A percentile compares a stretch with the other conserved stretches of the same genome.
Evolutionary conservation across 1,139 yeast genomes (phyloP).

Genomic region (Geotrichum aggregatum): DNA sequence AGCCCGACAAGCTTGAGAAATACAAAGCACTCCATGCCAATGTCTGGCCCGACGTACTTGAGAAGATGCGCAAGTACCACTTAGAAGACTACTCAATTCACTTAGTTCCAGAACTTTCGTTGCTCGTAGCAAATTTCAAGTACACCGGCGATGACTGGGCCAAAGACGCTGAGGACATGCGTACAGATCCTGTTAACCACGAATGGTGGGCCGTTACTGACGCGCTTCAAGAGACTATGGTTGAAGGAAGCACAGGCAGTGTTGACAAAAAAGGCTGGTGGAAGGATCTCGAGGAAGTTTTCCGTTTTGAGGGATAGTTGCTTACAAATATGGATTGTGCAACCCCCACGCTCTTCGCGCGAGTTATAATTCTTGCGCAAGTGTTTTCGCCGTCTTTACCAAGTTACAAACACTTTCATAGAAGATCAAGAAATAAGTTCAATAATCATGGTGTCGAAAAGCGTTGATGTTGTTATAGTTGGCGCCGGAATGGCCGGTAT

Average conservation of each 20-base stretch:
- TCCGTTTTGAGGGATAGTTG: constrained; percentile 34
- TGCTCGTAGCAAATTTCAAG: constrained; percentile 39
- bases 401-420: background rate
- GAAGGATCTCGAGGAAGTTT: constrained; percentile 40
- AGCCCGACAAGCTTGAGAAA: constrained; percentile 39
- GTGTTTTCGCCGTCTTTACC: background rate
- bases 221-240: constrained; percentile 39
- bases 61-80: constrained; percentile 37
- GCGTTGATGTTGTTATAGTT: constrained; percentile 46
- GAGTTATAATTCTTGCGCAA: no score
- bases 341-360: no score
- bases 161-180: constrained; percentile 36
- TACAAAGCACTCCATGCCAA: constrained; percentile 37
- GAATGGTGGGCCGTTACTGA: constrained; percentile 44
- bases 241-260: constrained; percentile 40
- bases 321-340: no score
- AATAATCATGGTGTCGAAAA: constrained; percentile 7
- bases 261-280: constrained; percentile 43
- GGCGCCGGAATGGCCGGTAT: constrained; percentile 87
- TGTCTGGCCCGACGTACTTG: constrained; percentile 37
- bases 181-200: constrained; percentile 39
- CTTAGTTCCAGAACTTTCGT: constrained; percentile 34
- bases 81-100: constrained; percentile 43
- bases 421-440: background rate
- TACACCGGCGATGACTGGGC: constrained; percentile 41